Evolutionary conservation across 2,329 filamentous ascomycete species (phyloP).

Genomic region (Hymenoscyphus occultus): DNA sequence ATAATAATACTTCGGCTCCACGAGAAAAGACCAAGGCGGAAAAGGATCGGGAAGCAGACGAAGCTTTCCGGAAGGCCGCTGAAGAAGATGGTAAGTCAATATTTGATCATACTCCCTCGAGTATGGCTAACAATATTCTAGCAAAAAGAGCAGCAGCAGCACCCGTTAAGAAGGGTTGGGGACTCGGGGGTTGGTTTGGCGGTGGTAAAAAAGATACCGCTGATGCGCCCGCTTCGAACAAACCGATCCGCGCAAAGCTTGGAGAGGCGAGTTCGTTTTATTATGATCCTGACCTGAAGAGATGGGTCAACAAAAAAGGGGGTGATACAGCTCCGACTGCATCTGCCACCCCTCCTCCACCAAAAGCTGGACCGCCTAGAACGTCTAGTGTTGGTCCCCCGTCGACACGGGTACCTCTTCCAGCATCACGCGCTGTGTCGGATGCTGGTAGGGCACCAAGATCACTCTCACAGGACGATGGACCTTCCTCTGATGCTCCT

Average conservation of each 20-base stretch:
- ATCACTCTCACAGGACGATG: conserved; percentile 21
- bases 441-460: conserved; percentile 34
- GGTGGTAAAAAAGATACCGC: conserved; percentile 58
- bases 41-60: conserved; percentile 76
- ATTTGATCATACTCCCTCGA: conserved; percentile 20
- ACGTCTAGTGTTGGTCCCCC: conserved; percentile 17
- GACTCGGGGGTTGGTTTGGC: conserved; percentile 81
- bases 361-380: conserved; percentile 51
- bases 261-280: conserved; percentile 92
- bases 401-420: conserved; percentile 5
- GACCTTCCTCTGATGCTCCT: conserved; percentile 4
- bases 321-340: conserved; percentile 58
- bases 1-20: conserved; percentile 39
- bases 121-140: conserved; percentile 36
- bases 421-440: conserved; percentile 9
- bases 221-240: conserved; percentile 44
- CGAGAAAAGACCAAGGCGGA: conserved; percentile 61
- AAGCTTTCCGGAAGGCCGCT: conserved; percentile 80
- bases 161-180: conserved; percentile 67
- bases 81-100: conserved; percentile 63
- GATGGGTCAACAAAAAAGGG: conserved; percentile 95
- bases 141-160: conserved; percentile 57
- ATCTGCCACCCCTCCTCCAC: conserved; percentile 75
- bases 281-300: conserved; percentile 93
- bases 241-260: conserved; percentile 86